A percentile compares a stretch with the other conserved stretches of the same genome.
Conservation (phyloP, 768 basidiomycete species). For the Pleurotus eryngii region DNA sequence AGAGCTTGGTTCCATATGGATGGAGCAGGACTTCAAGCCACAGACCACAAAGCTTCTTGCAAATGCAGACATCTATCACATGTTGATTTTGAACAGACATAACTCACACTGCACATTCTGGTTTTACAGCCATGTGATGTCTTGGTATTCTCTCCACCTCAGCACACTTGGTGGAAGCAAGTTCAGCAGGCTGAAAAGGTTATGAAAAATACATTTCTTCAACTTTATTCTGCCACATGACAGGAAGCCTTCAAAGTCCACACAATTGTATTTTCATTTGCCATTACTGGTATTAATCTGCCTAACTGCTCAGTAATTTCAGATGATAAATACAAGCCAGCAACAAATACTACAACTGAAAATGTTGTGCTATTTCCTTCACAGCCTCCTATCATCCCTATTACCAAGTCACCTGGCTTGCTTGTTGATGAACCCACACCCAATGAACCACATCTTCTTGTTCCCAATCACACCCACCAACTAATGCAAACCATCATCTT, state of each 20-base stretch:
- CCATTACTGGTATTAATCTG: conserved; percentile 20
- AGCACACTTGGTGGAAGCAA: conserved; percentile 22
- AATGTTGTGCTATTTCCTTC: neutral
- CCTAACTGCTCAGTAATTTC: conserved; percentile 13
- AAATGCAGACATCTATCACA: conserved; percentile 14
- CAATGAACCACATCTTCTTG: neutral
- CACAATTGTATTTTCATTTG: conserved; percentile 18
- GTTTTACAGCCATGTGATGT: conserved; percentile 36
- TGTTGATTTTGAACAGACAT: conserved; percentile 38
- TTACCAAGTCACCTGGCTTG: neutral
- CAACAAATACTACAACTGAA: neutral
- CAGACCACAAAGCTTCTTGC: conserved; percentile 12
- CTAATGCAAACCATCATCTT: neutral
- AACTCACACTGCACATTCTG: conserved; percentile 28
- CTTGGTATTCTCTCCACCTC: conserved; percentile 33
- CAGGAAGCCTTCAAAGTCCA: conserved; percentile 10
- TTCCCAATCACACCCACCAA: neutral
- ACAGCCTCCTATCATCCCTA: neutral
- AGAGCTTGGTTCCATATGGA: conserved; percentile 29
- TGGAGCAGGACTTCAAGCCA: conserved; percentile 30
- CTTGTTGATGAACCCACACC: neutral
- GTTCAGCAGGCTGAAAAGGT: conserved; percentile 12
- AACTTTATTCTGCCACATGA: conserved; percentile 10
- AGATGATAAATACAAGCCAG: conserved; percentile 8
- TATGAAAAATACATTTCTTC: conserved; percentile 5